A percentile compares a stretch with the other conserved stretches of the same genome.
Conservation (phyloP, 306 rosid species). For the Pterocarpus macrocarpus region DNA sequence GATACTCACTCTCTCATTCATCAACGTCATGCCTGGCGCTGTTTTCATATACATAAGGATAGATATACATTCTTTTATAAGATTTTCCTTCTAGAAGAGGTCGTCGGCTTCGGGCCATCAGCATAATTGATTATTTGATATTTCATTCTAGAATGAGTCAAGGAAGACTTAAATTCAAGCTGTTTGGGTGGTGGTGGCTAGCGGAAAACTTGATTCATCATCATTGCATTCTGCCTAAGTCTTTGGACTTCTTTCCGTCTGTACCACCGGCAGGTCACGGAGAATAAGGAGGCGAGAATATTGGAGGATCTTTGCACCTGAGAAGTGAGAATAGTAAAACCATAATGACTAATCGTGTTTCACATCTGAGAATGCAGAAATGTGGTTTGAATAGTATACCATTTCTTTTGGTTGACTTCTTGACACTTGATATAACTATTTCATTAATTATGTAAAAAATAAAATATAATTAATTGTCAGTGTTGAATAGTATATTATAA, state of each 20-base stretch:
- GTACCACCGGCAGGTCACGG: not conserved
- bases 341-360: not conserved
- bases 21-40: constrained; percentile 6
- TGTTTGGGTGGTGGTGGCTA: not conserved
- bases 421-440: too few species aligned
- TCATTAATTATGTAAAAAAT: too few species aligned
- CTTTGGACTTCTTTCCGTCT: constrained; percentile 10
- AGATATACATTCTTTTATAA: not conserved
- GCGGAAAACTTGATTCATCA: constrained; percentile 34
- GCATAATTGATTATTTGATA: not conserved
- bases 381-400: too few species aligned
- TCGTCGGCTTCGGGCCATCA: constrained; percentile 38
- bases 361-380: not conserved
- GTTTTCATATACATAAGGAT: not conserved
- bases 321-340: not conserved
- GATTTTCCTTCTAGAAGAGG: constrained; percentile 57
- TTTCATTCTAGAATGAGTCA: constrained; percentile 35
- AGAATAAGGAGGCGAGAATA: not conserved
- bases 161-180: not conserved
- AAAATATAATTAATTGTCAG: too few species aligned
- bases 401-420: too few species aligned
- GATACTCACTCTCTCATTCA: not conserved
- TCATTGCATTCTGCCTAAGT: constrained; percentile 8
- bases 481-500: too few species aligned
- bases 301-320: not conserved